These are phyloP conservation scores for Pyricularia sp. DNA, from an alignment of 2,329 filamentous ascomycete species.

Conservation along the genomic window DNA sequence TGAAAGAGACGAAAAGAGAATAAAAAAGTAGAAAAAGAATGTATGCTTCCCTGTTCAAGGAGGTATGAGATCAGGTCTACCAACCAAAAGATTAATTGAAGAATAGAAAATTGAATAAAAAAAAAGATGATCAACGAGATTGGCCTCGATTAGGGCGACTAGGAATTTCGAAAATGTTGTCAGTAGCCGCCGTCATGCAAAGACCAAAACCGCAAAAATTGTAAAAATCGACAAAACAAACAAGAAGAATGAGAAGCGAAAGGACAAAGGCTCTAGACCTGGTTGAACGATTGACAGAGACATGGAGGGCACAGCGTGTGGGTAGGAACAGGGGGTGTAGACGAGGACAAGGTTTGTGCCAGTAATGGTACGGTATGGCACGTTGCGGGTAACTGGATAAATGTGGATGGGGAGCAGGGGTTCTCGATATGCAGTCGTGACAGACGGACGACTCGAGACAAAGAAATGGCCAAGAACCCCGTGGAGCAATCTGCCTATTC, in stretches of 20 bases:
- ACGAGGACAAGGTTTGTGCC: neutral
- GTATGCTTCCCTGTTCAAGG: neutral
- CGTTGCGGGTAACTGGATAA: neutral
- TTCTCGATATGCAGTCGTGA: slow-evolving; percentile 2
- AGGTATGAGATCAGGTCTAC: neutral
- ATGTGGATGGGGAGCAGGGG: neutral
- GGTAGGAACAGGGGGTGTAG: neutral
- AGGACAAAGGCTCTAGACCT: neutral
- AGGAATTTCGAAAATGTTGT: neutral
- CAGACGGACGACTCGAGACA: slow-evolving; percentile 3
- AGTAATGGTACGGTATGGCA: neutral
- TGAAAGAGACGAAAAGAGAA: neutral
- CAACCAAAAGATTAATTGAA: neutral
- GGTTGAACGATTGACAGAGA: neutral
- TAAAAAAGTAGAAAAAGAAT: neutral
- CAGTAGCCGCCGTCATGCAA: neutral
- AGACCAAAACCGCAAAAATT: neutral
- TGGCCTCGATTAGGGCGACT: slow-evolving; percentile 2
- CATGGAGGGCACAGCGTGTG: neutral
- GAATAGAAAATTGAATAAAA: slow-evolving; percentile 2
- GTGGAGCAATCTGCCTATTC: slow-evolving; percentile 3
- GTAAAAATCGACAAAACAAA: neutral
- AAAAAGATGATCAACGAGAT: neutral
- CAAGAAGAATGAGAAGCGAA: neutral
- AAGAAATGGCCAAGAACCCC: slow-evolving; percentile 1